Evolutionary conservation across 495 filamentous ascomycete genomes (phyloP).

Genomic region (Poronia punctata): DNA sequence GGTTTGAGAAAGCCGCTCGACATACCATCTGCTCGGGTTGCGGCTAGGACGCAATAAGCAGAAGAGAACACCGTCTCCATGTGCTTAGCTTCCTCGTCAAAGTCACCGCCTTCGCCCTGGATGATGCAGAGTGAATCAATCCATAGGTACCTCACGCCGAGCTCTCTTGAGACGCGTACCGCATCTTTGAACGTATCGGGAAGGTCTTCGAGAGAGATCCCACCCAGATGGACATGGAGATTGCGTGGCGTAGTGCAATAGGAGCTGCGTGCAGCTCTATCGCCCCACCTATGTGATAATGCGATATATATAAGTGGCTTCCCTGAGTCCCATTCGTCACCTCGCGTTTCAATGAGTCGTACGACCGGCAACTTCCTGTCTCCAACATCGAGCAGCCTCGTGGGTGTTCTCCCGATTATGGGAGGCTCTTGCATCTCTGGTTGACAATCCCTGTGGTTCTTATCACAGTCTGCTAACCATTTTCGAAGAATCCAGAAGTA

Average conservation of each 20-base stretch:
- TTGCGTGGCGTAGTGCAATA: background rate
- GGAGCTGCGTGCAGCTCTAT: background rate
- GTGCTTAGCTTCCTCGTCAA: constrained; percentile 11
- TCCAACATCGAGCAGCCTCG: constrained; percentile 24
- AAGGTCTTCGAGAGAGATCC: constrained; percentile 13
- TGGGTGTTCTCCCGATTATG: constrained; percentile 8
- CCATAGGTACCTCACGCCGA: constrained; percentile 24
- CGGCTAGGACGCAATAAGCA: constrained; percentile 16
- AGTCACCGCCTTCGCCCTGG: constrained; percentile 20
- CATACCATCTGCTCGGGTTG: constrained; percentile 6
- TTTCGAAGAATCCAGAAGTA: constrained; percentile 14
- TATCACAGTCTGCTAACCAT: constrained; percentile 20
- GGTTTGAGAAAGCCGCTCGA: constrained; percentile 15
- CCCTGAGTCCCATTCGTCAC: background rate
- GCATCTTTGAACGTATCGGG: constrained; percentile 24
- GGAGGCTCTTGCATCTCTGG: background rate
- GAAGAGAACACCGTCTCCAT: constrained; percentile 21
- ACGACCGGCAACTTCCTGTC: background rate
- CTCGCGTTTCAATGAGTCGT: constrained; percentile 8
- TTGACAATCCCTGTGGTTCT: constrained; percentile 9
- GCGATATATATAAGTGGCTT: constrained; percentile 12
- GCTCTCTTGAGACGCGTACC: constrained; percentile 14
- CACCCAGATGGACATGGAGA: background rate
- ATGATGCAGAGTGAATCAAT: constrained; percentile 31
- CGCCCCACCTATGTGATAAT: constrained; percentile 18